phyloP scores from a whole-genome alignment of 306 rosid species.

The Corylus americana region DNA sequence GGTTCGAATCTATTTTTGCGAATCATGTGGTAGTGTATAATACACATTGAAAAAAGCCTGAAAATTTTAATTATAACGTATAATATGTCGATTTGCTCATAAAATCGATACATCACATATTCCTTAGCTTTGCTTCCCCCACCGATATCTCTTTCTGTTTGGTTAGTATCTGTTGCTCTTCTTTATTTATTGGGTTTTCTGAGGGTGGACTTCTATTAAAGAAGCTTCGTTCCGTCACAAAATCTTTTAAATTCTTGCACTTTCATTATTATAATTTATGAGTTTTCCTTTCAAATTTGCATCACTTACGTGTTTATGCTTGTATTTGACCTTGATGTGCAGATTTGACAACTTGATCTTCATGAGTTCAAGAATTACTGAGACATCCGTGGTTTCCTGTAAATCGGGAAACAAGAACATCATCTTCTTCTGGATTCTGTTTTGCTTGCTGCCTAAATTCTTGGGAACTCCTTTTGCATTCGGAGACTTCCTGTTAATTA shows the following conservation, averaged over 20 bases:
- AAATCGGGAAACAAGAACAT: constrained; percentile 83
- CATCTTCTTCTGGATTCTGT: constrained; percentile 78
- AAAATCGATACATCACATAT: not conserved
- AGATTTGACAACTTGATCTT: constrained; percentile 79
- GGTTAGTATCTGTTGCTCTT: not conserved
- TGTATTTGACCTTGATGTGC: constrained; percentile 25
- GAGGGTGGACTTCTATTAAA: not conserved
- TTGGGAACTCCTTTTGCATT: constrained; percentile 84
- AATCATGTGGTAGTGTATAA: not conserved
- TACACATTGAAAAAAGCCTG: not conserved
- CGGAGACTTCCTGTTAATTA: constrained; percentile 68
- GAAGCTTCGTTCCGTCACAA: not conserved
- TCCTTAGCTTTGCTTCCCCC: not conserved
- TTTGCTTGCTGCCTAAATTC: constrained; percentile 77
- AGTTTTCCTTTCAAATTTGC: not conserved
- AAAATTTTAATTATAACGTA: not conserved
- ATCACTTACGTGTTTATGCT: not conserved
- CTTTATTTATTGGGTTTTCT: not conserved
- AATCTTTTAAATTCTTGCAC: not conserved
- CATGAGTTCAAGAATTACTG: constrained; percentile 91
- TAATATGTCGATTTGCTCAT: not conserved
- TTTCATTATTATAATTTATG: not conserved
- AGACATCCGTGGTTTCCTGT: constrained; percentile 89
- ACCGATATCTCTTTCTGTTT: not conserved
- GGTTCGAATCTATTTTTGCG: not conserved